phyloP scores from a whole-genome alignment of 2,329 filamentous ascomycete genomes.

The Lachnellula occidentalis region DNA sequence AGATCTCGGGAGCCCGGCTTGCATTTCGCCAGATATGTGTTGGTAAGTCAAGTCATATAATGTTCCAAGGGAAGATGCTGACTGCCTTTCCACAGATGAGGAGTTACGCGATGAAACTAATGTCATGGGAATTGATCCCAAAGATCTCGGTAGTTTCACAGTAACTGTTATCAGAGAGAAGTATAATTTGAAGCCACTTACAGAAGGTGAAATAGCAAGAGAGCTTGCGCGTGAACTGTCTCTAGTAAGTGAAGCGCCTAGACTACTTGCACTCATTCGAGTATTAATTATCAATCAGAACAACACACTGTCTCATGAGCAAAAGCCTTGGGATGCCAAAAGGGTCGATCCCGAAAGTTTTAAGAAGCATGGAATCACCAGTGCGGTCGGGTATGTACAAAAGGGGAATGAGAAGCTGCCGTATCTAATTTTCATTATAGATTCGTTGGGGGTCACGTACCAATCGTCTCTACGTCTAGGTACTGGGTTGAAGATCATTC shows the following conservation, averaged over 20 bases:
- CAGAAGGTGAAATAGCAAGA: neutral
- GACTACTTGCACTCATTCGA: neutral
- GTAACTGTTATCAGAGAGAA: neutral
- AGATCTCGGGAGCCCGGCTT: neutral
- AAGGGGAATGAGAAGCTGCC: neutral
- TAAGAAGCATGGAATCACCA: conserved; percentile 7
- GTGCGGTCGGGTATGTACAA: neutral
- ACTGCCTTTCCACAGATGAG: neutral
- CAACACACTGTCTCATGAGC: neutral
- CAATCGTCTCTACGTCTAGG: neutral
- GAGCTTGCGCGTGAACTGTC: neutral
- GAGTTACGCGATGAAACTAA: neutral
- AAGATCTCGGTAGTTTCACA: neutral
- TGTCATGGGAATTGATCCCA: neutral
- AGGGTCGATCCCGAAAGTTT: conserved; percentile 4
- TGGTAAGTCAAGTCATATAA: neutral
- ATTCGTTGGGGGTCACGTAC: neutral
- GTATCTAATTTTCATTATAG: neutral
- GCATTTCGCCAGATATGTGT: neutral
- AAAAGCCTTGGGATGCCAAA: neutral
- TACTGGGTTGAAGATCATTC: neutral
- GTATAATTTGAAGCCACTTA: neutral
- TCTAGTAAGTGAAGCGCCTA: neutral
- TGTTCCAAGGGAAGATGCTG: neutral
- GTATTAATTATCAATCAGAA: neutral